These are phyloP conservation scores for Neurospora terricola DNA, from an alignment of 495 filamentous ascomycete genomes.

Conservation along the genomic window DNA sequence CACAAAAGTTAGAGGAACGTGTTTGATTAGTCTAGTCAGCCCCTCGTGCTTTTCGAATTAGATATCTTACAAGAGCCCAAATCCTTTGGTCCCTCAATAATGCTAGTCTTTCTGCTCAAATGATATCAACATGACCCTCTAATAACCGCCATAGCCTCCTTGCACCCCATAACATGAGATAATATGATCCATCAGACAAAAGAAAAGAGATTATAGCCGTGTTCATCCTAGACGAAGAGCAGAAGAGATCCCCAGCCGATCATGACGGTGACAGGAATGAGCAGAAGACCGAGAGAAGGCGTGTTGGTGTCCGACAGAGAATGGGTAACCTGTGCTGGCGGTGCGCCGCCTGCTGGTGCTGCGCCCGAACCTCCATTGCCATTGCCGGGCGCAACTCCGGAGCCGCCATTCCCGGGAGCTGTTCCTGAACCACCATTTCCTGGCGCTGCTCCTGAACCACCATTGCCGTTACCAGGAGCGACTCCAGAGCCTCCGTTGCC, in stretches of 20 bases:
- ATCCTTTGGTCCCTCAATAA: neutral
- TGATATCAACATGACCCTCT: neutral
- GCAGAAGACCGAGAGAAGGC: constrained; percentile 4
- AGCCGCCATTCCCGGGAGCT: constrained; percentile 6
- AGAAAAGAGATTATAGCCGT: neutral
- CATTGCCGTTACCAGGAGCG: constrained; percentile 2
- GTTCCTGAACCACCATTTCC: constrained; percentile 5
- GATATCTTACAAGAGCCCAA: neutral
- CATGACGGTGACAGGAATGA: neutral
- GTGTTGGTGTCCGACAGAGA: constrained; percentile 5
- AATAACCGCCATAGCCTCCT: neutral
- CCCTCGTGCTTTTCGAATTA: neutral
- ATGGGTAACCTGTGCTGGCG: constrained; percentile 13
- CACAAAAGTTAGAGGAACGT: neutral
- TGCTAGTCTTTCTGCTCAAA: neutral
- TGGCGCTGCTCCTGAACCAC: constrained; percentile 2
- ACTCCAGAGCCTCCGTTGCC: constrained; percentile 2
- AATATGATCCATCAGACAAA: neutral
- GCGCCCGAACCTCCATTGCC: neutral
- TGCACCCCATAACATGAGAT: neutral
- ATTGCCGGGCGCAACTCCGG: constrained; percentile 4
- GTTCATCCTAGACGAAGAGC: neutral
- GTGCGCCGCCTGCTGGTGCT: neutral
- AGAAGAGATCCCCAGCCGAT: neutral
- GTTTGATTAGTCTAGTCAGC: neutral